A percentile compares a stretch with the other conserved stretches of the same genome.
These are phyloP conservation scores for Pythium grandisporangium DNA, from an alignment of 352 stramenopile genomes.

Conservation along the genomic window DNA sequence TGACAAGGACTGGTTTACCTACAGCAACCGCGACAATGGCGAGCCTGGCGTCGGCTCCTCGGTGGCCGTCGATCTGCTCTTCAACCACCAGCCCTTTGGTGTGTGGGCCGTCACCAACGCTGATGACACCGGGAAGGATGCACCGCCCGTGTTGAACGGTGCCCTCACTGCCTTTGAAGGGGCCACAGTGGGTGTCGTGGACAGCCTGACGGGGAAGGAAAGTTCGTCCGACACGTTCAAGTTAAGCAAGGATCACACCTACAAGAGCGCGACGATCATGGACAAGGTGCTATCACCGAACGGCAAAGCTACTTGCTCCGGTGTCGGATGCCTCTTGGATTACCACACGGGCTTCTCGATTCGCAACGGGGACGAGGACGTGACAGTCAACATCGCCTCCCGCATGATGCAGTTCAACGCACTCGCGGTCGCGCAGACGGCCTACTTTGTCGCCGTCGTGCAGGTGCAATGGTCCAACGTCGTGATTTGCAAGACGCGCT, in stretches of 20 bases:
- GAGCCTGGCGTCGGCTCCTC: constrained; percentile 35
- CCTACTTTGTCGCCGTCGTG: constrained; percentile 81
- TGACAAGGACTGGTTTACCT: constrained; percentile 76
- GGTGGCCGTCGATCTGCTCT: constrained; percentile 49
- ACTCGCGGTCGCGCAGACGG: constrained; percentile 76
- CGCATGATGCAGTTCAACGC: constrained; percentile 83
- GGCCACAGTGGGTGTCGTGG: constrained; percentile 22
- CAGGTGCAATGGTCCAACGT: constrained; percentile 89
- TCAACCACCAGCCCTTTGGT: constrained; percentile 58
- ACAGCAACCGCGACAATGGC: constrained; percentile 34
- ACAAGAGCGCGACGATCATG: constrained; percentile 39
- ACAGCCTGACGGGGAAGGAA: constrained; percentile 20
- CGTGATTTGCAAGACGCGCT: constrained; percentile 91
- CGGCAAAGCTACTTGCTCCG: constrained; percentile 22
- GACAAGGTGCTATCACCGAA: constrained; percentile 28
- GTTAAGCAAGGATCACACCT: constrained; percentile 22
- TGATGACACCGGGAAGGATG: constrained; percentile 10
- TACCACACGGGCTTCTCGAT: constrained; percentile 40
- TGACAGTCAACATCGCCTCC: constrained; percentile 78
- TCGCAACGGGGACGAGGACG: constrained; percentile 11
- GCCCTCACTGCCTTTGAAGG: constrained; percentile 30
- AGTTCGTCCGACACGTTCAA: constrained; percentile 17
- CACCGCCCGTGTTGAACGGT: constrained; percentile 19
- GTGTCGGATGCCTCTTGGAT: constrained; percentile 40
- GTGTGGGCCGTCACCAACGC: constrained; percentile 63